phyloP scores from a whole-genome alignment of 1,284 basidiomycete genomes.

The Fomitiporia mediterranea region DNA sequence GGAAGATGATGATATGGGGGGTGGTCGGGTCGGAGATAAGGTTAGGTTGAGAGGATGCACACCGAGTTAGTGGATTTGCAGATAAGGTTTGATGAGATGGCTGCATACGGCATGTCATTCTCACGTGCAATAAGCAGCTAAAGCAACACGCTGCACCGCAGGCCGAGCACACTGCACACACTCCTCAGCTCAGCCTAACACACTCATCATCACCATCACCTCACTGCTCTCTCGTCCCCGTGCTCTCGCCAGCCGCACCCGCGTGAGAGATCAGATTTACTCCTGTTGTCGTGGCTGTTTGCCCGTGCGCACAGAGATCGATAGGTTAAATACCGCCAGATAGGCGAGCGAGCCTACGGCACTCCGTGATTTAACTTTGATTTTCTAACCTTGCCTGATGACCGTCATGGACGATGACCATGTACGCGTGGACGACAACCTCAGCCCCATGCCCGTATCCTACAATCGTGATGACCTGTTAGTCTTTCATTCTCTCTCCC shows the following conservation, averaged over 20 bases:
- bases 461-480: constrained; percentile 19
- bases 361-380: background rate
- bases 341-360: background rate
- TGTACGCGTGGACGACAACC: background rate
- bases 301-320: background rate
- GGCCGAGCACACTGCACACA: background rate
- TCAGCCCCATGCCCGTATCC: constrained; percentile 11
- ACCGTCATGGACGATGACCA: constrained; percentile 10
- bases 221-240: background rate
- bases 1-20: background rate
- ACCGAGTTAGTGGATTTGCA: background rate
- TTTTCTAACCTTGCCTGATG: background rate
- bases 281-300: background rate
- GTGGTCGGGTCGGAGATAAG: background rate
- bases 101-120: background rate
- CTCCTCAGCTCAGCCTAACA: background rate
- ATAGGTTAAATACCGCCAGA: background rate
- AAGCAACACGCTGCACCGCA: background rate
- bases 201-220: background rate
- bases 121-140: background rate
- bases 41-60: constrained; percentile 1
- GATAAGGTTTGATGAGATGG: background rate
- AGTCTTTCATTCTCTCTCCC: constrained; percentile 7
- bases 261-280: too few relatives aligned
- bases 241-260: too few relatives aligned